Percentiles rank a stretch among this genome's conserved stretches.
Conservation (phyloP, 345 rosid species). For the Citrus hindsii region DNA sequence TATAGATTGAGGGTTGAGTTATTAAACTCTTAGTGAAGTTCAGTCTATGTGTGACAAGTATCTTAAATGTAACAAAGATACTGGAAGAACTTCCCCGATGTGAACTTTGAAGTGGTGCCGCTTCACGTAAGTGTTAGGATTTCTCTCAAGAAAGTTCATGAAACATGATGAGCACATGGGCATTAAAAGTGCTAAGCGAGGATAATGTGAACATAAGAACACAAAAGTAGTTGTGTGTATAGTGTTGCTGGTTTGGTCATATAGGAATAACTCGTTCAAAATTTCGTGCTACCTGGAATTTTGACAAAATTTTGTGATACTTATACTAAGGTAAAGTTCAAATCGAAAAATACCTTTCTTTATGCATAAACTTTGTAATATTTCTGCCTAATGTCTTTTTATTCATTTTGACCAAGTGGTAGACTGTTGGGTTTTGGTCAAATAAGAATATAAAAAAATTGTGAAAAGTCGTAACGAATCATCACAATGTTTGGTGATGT, state of each 20-base stretch:
- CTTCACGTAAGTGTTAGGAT: neutral
- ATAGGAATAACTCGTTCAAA: neutral
- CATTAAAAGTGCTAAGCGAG: neutral
- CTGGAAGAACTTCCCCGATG: neutral
- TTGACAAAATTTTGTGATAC: neutral
- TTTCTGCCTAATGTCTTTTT: too few relatives aligned
- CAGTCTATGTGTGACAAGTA: neutral
- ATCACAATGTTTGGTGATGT: too few relatives aligned
- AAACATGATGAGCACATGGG: neutral
- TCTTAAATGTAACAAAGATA: neutral
- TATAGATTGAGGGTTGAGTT: neutral
- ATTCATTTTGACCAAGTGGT: too few relatives aligned
- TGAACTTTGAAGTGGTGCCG: neutral
- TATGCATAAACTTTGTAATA: neutral
- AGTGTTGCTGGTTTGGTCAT: neutral
- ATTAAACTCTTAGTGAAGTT: neutral
- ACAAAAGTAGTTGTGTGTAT: neutral
- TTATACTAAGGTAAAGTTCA: neutral
- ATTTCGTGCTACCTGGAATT: neutral
- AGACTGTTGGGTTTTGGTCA: too few relatives aligned
- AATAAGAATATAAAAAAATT: too few relatives aligned
- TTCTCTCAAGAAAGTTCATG: neutral
- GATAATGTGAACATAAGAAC: neutral
- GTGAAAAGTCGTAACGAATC: too few relatives aligned
- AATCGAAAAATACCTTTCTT: neutral